Conservation (phyloP, 225 moss, liverwort and hornwort genomes). For the Pseudoscleropodium purum region DNA sequence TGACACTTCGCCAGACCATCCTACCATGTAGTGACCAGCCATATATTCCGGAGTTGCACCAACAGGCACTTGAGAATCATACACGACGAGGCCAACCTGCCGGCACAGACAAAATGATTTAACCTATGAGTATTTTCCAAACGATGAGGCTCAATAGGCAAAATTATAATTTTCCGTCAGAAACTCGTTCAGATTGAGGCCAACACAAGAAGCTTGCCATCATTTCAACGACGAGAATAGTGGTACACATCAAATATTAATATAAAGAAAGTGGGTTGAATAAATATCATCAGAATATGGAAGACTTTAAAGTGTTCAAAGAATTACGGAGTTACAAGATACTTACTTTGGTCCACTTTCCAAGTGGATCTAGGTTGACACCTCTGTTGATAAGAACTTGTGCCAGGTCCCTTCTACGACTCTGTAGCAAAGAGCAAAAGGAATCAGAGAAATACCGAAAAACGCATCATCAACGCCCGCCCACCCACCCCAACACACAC, state of each 20-base stretch:
- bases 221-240: background rate
- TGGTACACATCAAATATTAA: background rate
- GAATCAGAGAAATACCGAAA: background rate
- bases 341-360: conserved; percentile 94
- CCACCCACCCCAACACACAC: background rate
- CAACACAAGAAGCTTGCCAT: background rate
- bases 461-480: background rate
- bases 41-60: conserved; percentile 99
- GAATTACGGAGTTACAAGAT: background rate
- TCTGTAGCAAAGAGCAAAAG: conserved; percentile 27
- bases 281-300: background rate
- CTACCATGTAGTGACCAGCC: conserved; percentile 98
- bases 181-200: background rate
- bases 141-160: background rate
- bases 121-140: background rate
- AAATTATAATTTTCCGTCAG: background rate
- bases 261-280: background rate
- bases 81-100: conserved; percentile 89
- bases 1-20: background rate
- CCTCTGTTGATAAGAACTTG: conserved; percentile 93
- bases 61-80: conserved; percentile 93
- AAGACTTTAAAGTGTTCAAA: background rate
- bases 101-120: background rate
- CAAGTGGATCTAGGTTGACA: conserved; percentile 91
- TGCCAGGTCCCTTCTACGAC: conserved; percentile 81